Evolutionary conservation across 768 basidiomycete species (phyloP).

Genomic region (Rhodotorula taiwanensis): DNA sequence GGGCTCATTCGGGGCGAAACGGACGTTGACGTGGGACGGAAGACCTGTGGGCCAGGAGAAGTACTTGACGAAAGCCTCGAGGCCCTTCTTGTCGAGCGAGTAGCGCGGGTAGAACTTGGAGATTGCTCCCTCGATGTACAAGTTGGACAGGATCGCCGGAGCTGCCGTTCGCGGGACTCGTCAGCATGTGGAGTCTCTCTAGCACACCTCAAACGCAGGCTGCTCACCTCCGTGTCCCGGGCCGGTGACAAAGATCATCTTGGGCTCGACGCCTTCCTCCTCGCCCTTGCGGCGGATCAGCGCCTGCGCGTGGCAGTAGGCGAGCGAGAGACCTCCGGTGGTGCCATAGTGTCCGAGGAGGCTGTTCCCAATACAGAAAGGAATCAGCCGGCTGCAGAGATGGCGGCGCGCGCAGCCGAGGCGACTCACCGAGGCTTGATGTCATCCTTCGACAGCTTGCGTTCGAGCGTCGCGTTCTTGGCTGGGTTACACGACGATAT

Average conservation of each 20-base stretch:
- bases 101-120: conserved; percentile 49
- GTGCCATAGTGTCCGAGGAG: conserved; percentile 42
- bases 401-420: conserved; percentile 53
- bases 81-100: conserved; percentile 42
- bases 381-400: conserved; percentile 13
- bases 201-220: too few relatives aligned
- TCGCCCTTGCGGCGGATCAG: conserved; percentile 46
- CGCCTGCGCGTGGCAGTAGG: conserved; percentile 61
- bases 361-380: neutral
- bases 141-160: conserved; percentile 73
- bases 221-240: conserved; percentile 51
- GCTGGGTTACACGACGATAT: neutral
- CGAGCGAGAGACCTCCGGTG: conserved; percentile 67
- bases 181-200: too few relatives aligned
- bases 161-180: too few relatives aligned
- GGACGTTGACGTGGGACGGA: conserved; percentile 55
- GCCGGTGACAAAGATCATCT: conserved; percentile 71
- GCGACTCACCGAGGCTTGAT: conserved; percentile 55
- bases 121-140: conserved; percentile 75
- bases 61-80: conserved; percentile 58
- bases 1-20: neutral
- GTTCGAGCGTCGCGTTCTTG: conserved; percentile 61
- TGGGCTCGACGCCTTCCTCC: conserved; percentile 47
- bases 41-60: conserved; percentile 74
- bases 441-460: conserved; percentile 55